Evolutionary conservation across 306 rosid genomes (phyloP).

Genomic region (Parietaria judaica): DNA sequence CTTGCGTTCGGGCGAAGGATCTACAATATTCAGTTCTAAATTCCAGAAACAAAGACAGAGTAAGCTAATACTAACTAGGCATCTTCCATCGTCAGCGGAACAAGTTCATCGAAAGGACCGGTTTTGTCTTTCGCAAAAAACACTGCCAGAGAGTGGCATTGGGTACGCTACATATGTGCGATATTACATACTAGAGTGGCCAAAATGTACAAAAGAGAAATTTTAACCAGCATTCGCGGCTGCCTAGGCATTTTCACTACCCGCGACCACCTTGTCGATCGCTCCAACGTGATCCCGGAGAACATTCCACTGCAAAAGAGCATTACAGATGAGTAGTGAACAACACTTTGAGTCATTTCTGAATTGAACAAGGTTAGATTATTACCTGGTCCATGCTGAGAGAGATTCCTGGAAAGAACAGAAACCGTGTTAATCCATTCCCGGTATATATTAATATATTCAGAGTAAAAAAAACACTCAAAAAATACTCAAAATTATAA

Average conservation of each 20-base stretch:
- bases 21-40: too few relatives aligned
- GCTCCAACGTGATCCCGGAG: conserved; percentile 60
- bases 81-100: too few relatives aligned
- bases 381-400: conserved; percentile 83
- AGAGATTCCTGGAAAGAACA: conserved; percentile 68
- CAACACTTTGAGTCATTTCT: background rate
- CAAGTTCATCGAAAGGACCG: too few relatives aligned
- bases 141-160: too few relatives aligned
- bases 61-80: too few relatives aligned
- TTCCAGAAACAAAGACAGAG: too few relatives aligned
- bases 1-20: too few relatives aligned
- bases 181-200: background rate
- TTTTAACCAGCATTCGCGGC: background rate
- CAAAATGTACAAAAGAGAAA: background rate
- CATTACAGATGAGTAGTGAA: background rate
- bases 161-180: too few relatives aligned
- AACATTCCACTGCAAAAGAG: conserved; percentile 72
- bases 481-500: too few relatives aligned
- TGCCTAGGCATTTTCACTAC: conserved; percentile 34
- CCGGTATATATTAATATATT: background rate
- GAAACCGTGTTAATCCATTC: conserved; percentile 19
- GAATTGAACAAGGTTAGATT: background rate
- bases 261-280: conserved; percentile 71
- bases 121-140: too few relatives aligned
- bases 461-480: background rate